phyloP scores from a whole-genome alignment of 2,329 filamentous ascomycete genomes.

The Lithohypha guttulata region DNA sequence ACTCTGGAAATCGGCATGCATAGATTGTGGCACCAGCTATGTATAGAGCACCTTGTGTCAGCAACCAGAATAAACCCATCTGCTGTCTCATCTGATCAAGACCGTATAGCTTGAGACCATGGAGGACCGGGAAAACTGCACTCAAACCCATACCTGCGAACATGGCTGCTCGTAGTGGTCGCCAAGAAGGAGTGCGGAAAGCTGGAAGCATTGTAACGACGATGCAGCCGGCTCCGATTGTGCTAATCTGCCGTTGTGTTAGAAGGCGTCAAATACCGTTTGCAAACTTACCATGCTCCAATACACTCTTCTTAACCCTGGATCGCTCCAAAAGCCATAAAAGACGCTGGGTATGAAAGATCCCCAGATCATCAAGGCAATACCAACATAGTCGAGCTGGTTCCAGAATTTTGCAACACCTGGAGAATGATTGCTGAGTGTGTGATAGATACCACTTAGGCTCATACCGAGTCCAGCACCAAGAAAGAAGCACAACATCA shows the following conservation, averaged over 20 bases:
- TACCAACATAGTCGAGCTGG: conserved; percentile 88
- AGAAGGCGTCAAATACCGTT: conserved; percentile 4
- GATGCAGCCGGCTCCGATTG: conserved; percentile 66
- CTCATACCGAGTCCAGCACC: conserved; percentile 64
- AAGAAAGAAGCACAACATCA: conserved; percentile 67
- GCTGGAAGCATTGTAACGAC: conserved; percentile 66
- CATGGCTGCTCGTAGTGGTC: conserved; percentile 77
- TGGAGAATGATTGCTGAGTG: conserved; percentile 73
- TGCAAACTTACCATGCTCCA: conserved; percentile 55
- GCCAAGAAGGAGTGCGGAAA: conserved; percentile 74
- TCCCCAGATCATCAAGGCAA: conserved; percentile 82
- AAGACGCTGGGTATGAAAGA: conserved; percentile 82
- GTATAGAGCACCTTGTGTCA: conserved; percentile 72
- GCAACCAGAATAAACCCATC: conserved; percentile 71
- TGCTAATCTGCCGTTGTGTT: conserved; percentile 52
- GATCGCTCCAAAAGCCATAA: conserved; percentile 70
- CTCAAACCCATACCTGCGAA: conserved; percentile 81
- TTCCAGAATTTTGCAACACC: conserved; percentile 73
- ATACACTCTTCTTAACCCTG: conserved; percentile 57
- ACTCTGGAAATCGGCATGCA: conserved; percentile 78
- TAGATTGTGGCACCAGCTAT: conserved; percentile 78
- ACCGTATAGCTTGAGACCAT: conserved; percentile 61
- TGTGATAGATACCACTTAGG: conserved; percentile 77
- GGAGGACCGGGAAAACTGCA: conserved; percentile 70
- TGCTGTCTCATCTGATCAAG: conserved; percentile 53